Base-by-base conservation (phyloP, 768 basidiomycete genomes). In the Chiua virens region DNA sequence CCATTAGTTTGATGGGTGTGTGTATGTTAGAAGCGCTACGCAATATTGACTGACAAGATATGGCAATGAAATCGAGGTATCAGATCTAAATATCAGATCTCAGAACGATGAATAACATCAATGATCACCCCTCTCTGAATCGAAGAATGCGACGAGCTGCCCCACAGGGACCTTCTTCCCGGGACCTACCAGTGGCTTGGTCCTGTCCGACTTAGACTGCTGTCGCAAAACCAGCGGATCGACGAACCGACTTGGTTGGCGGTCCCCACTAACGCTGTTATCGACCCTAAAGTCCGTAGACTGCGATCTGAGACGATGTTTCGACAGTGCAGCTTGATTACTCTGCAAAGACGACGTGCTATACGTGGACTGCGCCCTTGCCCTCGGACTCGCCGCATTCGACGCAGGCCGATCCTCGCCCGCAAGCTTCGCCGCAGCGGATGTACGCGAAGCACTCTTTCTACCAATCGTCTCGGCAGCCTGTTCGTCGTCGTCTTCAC, bases 81-180 rank as follows among this genome's bases (percentile, higher is more conserved):
- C 23, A 30, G 42, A 23, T 6, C 9, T n/a, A n/a, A n/a, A n/a
- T 14, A 46, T 15, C 20, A 28, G 42, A 20, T 7, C 9, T 35
- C 39, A 23, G 28, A 18, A 11, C 23, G 2, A 34, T 17, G 15
- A 34, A 34, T 17, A 15, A 22, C 18, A 18, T 51, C 47, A 44
- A 42, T 36, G 41, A 21, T 51, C 36, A 38, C 34, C 17, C 55
- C 47, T 64, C 43, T 71, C 69, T 21, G 67, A 65, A 30, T 92
- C 87, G 60, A 93, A 93, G 69, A 87, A 92, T n/a, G 89, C 89
- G 14, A 91, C 87, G 38, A 93, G 69, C 61, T 92, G 80, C 10
- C 83, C 86, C 37, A 92, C 78, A 1, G 87, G 82, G 14, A 88
- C 79, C 72, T 90, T 91, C 47, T 75, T 81, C 38, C 72, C 76